These are phyloP conservation scores for Ophiognomonia clavigignenti-juglandacearum DNA, from an alignment of 2,329 filamentous ascomycete genomes.

Conservation along the genomic window DNA sequence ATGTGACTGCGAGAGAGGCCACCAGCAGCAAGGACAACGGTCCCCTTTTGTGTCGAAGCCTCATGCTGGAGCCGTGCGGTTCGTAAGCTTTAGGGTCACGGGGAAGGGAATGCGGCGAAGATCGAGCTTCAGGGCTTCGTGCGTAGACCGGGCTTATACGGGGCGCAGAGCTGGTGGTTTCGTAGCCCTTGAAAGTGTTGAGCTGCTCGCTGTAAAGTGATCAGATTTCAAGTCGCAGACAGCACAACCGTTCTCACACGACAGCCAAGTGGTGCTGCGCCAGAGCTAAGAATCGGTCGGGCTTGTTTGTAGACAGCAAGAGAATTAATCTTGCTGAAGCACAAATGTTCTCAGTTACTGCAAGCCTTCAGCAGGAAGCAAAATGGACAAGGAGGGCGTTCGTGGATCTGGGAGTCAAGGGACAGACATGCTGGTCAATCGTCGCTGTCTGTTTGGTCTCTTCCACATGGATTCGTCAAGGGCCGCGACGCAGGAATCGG, in stretches of 20 bases:
- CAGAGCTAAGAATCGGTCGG: not conserved
- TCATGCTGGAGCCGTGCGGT: conserved; percentile 42
- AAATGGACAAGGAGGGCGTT: not conserved
- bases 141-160: not conserved
- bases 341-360: not conserved
- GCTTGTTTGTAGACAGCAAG: not conserved
- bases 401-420: not conserved
- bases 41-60: conserved; percentile 47
- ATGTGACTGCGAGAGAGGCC: conserved; percentile 45
- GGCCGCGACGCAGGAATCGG: not conserved
- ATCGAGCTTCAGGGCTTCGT: not conserved
- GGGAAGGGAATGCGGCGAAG: not conserved
- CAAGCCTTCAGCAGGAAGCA: not conserved
- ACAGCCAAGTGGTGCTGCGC: not conserved
- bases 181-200: too few species aligned
- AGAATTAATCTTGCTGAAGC: too few species aligned
- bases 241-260: not conserved
- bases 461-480: too few species aligned
- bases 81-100: not conserved
- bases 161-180: too few species aligned
- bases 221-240: too few species aligned
- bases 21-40: conserved; percentile 57
- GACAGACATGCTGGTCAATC: not conserved
- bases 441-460: not conserved
- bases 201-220: too few species aligned